These are phyloP conservation scores for Colletotrichum agaves DNA, from an alignment of 2,329 filamentous ascomycete genomes.

Conservation along the genomic window DNA sequence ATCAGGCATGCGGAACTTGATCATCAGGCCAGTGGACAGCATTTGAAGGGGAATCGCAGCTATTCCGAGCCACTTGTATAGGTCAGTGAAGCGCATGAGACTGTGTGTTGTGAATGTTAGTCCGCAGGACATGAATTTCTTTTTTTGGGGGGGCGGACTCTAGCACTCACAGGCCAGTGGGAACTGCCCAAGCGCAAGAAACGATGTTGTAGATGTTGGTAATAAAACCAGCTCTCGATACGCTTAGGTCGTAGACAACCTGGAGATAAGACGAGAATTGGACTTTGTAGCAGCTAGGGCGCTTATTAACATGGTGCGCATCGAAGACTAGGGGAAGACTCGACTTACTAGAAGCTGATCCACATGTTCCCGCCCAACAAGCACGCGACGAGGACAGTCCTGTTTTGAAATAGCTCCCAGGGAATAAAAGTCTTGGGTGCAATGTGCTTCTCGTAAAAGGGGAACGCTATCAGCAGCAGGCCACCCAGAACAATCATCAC, in stretches of 20 bases:
- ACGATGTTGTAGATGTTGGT: slow-evolving; percentile 50
- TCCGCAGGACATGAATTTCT: no score
- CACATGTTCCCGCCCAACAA: slow-evolving; percentile 42
- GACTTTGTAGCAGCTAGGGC: slow-evolving; percentile 45
- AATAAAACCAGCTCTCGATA: slow-evolving; percentile 45
- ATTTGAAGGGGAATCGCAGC: slow-evolving; percentile 47
- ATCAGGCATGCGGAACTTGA: slow-evolving; percentile 48
- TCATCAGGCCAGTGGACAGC: slow-evolving; percentile 45
- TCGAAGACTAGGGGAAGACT: neutral
- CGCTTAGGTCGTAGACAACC: slow-evolving; percentile 46
- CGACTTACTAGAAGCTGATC: slow-evolving; percentile 42
- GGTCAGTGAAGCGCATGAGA: slow-evolving; percentile 46
- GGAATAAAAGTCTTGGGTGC: slow-evolving; percentile 60
- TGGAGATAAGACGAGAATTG: slow-evolving; percentile 56
- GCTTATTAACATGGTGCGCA: neutral
- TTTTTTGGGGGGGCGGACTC: no score
- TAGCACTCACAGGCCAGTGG: slow-evolving; percentile 47
- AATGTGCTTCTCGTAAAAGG: slow-evolving; percentile 55
- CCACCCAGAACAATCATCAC: slow-evolving; percentile 47
- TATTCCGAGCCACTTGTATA: slow-evolving; percentile 47
- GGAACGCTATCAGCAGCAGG: slow-evolving; percentile 21
- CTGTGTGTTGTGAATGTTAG: neutral
- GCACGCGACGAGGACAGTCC: slow-evolving; percentile 42
- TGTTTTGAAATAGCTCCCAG: slow-evolving; percentile 49
- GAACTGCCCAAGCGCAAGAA: slow-evolving; percentile 49